Percentiles rank a stretch among this genome's conserved stretches.
Conservation (phyloP, 805 yeast species). For the Candida palmyrensis region DNA sequence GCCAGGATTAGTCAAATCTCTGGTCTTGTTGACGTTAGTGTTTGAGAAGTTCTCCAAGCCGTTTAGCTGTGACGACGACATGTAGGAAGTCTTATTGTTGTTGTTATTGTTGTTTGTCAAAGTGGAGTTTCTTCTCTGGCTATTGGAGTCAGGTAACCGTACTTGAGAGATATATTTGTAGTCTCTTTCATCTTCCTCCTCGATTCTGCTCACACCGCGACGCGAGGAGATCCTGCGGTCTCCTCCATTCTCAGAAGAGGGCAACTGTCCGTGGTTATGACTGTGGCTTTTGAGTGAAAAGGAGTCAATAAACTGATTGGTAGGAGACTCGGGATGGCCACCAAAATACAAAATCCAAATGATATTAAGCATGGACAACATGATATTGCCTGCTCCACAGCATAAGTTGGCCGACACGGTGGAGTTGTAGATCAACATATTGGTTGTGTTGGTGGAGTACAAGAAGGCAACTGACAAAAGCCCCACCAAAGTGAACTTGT, state of each 20-base stretch:
- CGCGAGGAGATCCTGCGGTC: slow-evolving; percentile 6
- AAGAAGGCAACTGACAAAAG: slow-evolving; percentile 67
- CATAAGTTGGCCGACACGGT: slow-evolving; percentile 65
- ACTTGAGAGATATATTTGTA: slow-evolving; percentile 17
- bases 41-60: slow-evolving; percentile 55
- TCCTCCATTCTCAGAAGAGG: slow-evolving; percentile 11
- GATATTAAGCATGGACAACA: slow-evolving; percentile 74
- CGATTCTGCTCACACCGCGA: slow-evolving; percentile 1
- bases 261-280: slow-evolving; percentile 32
- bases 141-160: slow-evolving; percentile 5
- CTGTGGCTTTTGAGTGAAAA: slow-evolving; percentile 53
- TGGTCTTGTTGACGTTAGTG: slow-evolving; percentile 24
- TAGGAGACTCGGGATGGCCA: slow-evolving; percentile 82
- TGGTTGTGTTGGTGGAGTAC: slow-evolving; percentile 81
- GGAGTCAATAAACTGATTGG: slow-evolving; percentile 80
- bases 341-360: slow-evolving; percentile 89
- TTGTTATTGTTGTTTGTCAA: slow-evolving; percentile 25
- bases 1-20: slow-evolving; percentile 21
- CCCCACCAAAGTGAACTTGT: slow-evolving; percentile 56
- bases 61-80: slow-evolving; percentile 53
- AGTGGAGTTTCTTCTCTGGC: slow-evolving; percentile 32
- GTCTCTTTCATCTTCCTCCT: slow-evolving; percentile 22
- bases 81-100: slow-evolving; percentile 27
- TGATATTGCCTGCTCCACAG: slow-evolving; percentile 88
- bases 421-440: slow-evolving; percentile 64